Evolutionary conservation across 208 protist species (phyloP).

Genomic region (Acanthamoeba lugdunensis): DNA sequence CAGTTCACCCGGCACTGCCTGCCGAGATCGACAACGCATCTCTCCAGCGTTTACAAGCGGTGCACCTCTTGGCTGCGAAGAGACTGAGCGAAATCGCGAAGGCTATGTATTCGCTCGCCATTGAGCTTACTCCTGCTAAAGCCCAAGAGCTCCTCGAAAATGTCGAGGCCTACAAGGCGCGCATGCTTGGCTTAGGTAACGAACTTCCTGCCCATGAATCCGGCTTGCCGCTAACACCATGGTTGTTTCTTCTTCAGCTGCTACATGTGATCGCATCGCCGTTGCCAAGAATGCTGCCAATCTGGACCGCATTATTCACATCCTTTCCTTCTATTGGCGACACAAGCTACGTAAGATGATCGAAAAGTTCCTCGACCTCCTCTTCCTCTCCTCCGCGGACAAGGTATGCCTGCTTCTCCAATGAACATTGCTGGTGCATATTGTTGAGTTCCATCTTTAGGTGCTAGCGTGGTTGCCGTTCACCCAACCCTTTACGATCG

Average conservation of each 20-base stretch:
- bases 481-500: background rate
- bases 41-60: background rate
- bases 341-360: conserved; percentile 5
- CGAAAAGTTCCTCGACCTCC: background rate
- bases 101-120: background rate
- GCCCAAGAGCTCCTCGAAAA: background rate
- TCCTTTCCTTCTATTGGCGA: conserved; percentile 8
- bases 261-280: background rate
- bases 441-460: background rate
- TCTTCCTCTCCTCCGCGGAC: background rate
- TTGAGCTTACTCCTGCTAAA: background rate
- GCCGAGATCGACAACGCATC: background rate
- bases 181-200: background rate
- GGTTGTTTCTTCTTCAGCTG: background rate
- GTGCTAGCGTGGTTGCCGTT: background rate
- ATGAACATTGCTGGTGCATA: background rate
- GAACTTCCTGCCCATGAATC: background rate
- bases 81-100: conserved; percentile 24
- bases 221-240: background rate
- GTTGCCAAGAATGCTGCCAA: conserved; percentile 12
- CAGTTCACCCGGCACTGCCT: background rate
- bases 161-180: background rate
- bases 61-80: background rate
- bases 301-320: background rate
- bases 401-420: background rate